These are phyloP conservation scores for Conticribra weissflogii DNA, from an alignment of 108 stramenopile genomes.

Conservation along the genomic window DNA sequence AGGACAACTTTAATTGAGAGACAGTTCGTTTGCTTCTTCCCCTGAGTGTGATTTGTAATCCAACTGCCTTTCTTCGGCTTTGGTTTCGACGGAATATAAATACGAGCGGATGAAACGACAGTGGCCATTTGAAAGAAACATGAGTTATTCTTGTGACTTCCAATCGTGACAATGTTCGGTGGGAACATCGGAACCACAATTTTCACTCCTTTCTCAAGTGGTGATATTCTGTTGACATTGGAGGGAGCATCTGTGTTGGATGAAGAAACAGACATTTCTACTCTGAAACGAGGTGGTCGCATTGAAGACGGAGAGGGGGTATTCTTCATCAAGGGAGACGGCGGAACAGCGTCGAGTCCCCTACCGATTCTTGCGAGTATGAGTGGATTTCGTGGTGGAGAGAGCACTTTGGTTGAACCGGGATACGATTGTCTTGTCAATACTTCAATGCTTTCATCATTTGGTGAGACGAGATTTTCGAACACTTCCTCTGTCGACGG, in stretches of 20 bases:
- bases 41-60: no score
- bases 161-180: conserved; percentile 23
- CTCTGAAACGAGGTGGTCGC: background rate
- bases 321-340: background rate
- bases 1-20: conserved; percentile 73
- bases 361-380: no score
- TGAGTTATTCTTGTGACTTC: conserved; percentile 10
- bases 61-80: no score
- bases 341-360: background rate
- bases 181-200: conserved; percentile 83
- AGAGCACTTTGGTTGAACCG: background rate
- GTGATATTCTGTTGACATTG: conserved; percentile 31
- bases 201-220: conserved; percentile 65
- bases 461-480: background rate
- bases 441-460: background rate
- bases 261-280: background rate
- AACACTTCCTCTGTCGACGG: background rate
- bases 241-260: background rate
- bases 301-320: background rate
- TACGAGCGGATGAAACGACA: conserved; percentile 70
- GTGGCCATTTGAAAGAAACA: conserved; percentile 77
- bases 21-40: conserved; percentile 62
- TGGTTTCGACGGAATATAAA: conserved; percentile 45
- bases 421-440: background rate
- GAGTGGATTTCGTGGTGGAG: no score